Conservation (phyloP, 768 basidiomycete genomes). For the Hydnum rufescens region DNA sequence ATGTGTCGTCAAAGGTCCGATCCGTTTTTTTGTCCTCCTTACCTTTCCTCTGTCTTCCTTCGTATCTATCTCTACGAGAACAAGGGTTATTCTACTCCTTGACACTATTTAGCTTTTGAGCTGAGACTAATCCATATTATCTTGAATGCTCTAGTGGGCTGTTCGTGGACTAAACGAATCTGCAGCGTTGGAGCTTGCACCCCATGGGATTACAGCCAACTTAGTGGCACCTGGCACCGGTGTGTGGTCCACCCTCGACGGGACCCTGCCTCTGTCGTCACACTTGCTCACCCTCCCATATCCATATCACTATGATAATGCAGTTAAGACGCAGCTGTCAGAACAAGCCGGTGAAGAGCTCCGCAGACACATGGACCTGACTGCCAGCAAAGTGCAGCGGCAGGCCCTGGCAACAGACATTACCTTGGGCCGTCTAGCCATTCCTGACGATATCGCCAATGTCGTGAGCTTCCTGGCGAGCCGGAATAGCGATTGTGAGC, state of each 20-base stretch:
- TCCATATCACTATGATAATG: not conserved
- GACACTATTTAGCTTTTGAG: not conserved
- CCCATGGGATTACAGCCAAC: not conserved
- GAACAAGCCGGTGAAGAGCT: too few species aligned
- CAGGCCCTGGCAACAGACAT: not conserved
- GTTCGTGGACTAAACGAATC: conserved; percentile 14
- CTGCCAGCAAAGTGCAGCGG: not conserved
- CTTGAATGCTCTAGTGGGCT: conserved; percentile 13
- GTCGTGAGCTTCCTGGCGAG: not conserved
- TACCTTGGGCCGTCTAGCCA: not conserved
- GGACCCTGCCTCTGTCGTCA: not conserved
- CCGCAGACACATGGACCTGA: too few species aligned
- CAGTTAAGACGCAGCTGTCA: not conserved
- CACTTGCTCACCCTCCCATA: not conserved
- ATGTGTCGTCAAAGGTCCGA: not conserved
- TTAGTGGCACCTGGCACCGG: not conserved
- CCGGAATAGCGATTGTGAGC: not conserved
- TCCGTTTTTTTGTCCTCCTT: too few species aligned
- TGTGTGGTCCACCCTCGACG: not conserved
- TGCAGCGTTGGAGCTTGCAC: conserved; percentile 5
- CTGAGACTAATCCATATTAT: conserved; percentile 6
- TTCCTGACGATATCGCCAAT: not conserved
- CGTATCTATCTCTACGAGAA: too few species aligned
- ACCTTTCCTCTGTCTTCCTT: too few species aligned
- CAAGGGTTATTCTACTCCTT: too few species aligned